Conservation (phyloP, 805 yeast genomes). For the Kurtzmaniella cleridarum region DNA sequence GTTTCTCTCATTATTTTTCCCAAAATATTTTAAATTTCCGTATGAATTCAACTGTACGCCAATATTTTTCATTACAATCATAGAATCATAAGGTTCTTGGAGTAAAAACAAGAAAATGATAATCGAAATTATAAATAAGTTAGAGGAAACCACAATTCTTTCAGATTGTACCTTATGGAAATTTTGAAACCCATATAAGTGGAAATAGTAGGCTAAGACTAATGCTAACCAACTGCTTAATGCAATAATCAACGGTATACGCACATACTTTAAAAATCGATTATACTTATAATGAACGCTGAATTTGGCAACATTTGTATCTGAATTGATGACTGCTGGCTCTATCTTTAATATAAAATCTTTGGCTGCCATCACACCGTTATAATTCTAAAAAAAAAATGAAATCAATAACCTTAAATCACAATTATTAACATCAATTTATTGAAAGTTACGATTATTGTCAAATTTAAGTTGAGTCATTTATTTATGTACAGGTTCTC, state of each 20-base stretch:
- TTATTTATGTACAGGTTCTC: no score
- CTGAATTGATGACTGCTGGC: background rate
- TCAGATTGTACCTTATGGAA: background rate
- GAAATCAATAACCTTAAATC: no score
- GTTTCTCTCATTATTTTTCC: conserved; percentile 13
- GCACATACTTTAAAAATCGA: conserved; percentile 9
- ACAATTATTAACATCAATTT: no score
- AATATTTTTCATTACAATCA: conserved; percentile 38
- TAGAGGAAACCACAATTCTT: conserved; percentile 5
- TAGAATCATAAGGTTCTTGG: conserved; percentile 36
- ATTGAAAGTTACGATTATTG: no score
- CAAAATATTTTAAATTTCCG: conserved; percentile 15
- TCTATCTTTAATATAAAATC: background rate
- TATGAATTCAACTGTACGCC: conserved; percentile 42
- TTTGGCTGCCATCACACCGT: background rate
- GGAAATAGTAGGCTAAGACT: no score
- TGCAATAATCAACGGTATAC: conserved; percentile 11
- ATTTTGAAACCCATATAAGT: no score
- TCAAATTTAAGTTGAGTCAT: no score
- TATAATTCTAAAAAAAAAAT: conserved; percentile 16
- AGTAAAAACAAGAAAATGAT: conserved; percentile 16
- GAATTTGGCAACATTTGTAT: conserved; percentile 6
- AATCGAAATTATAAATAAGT: conserved; percentile 1
- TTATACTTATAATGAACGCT: conserved; percentile 5
- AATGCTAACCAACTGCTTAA: conserved; percentile 2